phyloP scores from a whole-genome alignment of 1,284 basidiomycete genomes.

The Anthracocystis panici-leucophaei region DNA sequence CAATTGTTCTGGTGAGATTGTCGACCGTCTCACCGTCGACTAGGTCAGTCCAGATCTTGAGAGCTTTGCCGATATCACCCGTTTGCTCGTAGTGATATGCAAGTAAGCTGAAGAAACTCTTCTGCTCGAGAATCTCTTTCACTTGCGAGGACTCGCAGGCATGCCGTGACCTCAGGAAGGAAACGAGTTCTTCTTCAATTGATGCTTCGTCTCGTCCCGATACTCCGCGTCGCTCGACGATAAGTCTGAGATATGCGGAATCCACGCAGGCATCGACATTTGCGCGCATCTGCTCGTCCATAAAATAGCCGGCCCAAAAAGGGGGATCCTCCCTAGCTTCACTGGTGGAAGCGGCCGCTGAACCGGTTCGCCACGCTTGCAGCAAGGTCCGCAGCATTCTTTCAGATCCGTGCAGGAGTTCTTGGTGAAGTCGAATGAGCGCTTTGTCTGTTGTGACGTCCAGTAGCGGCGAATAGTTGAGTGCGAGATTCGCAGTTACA shows the following conservation, averaged over 20 bases:
- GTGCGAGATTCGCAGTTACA: slow-evolving; percentile 34
- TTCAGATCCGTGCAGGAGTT: slow-evolving; percentile 26
- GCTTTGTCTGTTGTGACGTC: slow-evolving; percentile 23
- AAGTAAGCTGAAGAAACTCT: slow-evolving; percentile 23
- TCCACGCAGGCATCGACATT: slow-evolving; percentile 40
- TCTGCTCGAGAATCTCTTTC: slow-evolving; percentile 19
- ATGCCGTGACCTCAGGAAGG: slow-evolving; percentile 30
- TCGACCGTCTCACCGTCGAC: slow-evolving; percentile 54
- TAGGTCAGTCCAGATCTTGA: slow-evolving; percentile 46
- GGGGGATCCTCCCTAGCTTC: not conserved
- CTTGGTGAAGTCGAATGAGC: slow-evolving; percentile 19
- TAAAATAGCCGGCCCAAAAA: slow-evolving; percentile 29
- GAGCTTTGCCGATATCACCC: slow-evolving; percentile 26
- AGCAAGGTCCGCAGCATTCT: slow-evolving; percentile 42
- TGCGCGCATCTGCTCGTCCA: slow-evolving; percentile 41
- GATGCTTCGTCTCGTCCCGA: not conserved
- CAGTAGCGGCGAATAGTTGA: slow-evolving; percentile 58
- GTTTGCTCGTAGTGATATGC: slow-evolving; percentile 32
- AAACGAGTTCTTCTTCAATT: slow-evolving; percentile 23
- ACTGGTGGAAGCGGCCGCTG: slow-evolving; percentile 5
- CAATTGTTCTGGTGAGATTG: not conserved
- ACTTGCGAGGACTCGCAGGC: slow-evolving; percentile 39
- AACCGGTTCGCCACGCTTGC: slow-evolving; percentile 22
- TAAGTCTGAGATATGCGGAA: slow-evolving; percentile 22
- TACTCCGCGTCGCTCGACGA: slow-evolving; percentile 19